Base-by-base conservation (phyloP, 164 flowering plant genomes). In the Protea cynaroides region DNA sequence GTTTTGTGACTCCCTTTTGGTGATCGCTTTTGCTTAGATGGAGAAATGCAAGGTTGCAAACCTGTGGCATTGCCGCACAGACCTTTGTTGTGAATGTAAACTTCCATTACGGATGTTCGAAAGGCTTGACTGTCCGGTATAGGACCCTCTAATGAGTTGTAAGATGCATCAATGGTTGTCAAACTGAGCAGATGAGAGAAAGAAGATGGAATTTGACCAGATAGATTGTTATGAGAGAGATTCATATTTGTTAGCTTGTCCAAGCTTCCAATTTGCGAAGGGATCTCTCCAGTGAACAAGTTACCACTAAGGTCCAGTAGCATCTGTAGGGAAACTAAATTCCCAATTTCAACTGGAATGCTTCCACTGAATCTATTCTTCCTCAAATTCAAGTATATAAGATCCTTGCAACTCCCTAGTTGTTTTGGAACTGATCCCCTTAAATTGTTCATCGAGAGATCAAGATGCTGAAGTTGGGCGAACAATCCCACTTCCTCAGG, bases 31-130 rank as follows among this genome's bases (percentile, higher is more conserved):
- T 40, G 4, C 1, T 6, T 40, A 1, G 14, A 8, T 40, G 34
- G 34, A 29, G 46, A 40, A 1, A 12, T 10, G 17, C 71, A 67
- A 9, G 55, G 58, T 6, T 44, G 15, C 18, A 68, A 38, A 17
- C 69, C 65, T 17, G 14, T 46, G 4, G 49, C 46, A 44, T 64
- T 37, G 23, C 75, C 75, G 43, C 75, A 72, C 49, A 72, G 19
- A 1, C 56, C 71, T 58, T 64, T 53, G 29, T 67, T 67, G 25
- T 61, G 38, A 9, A 10, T 18, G 11, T 58, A 14, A 11, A 49
- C 56, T 36, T 25, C 54, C 8, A 36, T 1, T 13, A 50, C 15
- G 19, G 64, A 64, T 3, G 22, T 21, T 21, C 7, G 23, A 49
- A 67, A 68, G 14, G 51, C 58, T 8, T 53, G 25, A 25, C 15